phyloP scores from a whole-genome alignment of 169 alveolate genomes.

The Plasmodium yoelii region DNA sequence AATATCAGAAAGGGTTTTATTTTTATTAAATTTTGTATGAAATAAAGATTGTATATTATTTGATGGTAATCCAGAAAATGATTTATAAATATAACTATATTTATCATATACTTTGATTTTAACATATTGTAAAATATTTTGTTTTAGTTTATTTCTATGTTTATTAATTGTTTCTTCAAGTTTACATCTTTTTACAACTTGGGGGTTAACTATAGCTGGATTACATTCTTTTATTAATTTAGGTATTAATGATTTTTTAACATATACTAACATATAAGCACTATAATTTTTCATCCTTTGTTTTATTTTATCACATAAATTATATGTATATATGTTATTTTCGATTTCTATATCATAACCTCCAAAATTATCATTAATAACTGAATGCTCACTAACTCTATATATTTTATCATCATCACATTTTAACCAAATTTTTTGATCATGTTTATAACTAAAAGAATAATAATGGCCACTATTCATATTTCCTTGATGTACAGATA shows the following conservation, averaged over 20 bases:
- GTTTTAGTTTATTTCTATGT: conserved; percentile 80
- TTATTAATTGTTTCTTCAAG: conserved; percentile 80
- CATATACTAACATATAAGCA: conserved; percentile 96
- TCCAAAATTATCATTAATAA: conserved; percentile 91
- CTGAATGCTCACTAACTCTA: conserved; percentile 90
- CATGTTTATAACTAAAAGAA: conserved; percentile 88
- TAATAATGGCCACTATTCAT: conserved; percentile 96
- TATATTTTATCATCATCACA: conserved; percentile 95
- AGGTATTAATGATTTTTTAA: conserved; percentile 89
- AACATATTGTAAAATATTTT: conserved; percentile 81
- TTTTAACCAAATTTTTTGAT: conserved; percentile 90
- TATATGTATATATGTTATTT: conserved; percentile 57
- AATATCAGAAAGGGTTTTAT: conserved; percentile 75
- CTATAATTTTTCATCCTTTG: conserved; percentile 87
- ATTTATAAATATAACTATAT: conserved; percentile 77
- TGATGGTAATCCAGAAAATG: conserved; percentile 80
- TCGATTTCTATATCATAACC: conserved; percentile 91
- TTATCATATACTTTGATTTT: conserved; percentile 81
- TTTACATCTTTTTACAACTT: conserved; percentile 82
- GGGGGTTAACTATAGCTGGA: conserved; percentile 86
- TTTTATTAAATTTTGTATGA: conserved; percentile 76
- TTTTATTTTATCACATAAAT: conserved; percentile 68
- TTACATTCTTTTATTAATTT: conserved; percentile 89
- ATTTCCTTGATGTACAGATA: conserved; percentile 96
- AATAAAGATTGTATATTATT: conserved; percentile 78